Base-by-base conservation (phyloP, 1,284 basidiomycete genomes). In the Crucibulum parvulum region DNA sequence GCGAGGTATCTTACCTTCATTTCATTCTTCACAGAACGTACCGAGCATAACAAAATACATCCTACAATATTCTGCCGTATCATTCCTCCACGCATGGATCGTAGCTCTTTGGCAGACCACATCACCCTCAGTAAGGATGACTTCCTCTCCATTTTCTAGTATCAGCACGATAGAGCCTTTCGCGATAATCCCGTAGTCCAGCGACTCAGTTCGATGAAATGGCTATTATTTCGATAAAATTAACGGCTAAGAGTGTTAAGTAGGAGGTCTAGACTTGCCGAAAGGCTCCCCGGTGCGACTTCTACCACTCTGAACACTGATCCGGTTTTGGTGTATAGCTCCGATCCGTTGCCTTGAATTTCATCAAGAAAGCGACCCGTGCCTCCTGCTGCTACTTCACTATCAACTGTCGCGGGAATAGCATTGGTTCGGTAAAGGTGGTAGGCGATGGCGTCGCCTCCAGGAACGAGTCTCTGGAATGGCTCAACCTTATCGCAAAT, bases 31-130 rank as follows among this genome's bases (percentile, higher is more conserved):
- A 24, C 24, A 24, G 4, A 24, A 24, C 24, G 39, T 34, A 63
- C 64, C 57, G 4, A 65, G 24, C 43, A 57, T 43, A 35, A 65
- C 55, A 45, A 59, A 58, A 37, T 61, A 61, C 15, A 65, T 61
- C 48, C 59, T 38, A 6, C 54, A 56, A 58, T 61, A 65, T 45
- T 65, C 61, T 1, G 50, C 35, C 18, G 56, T 57, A 46, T 65
- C 62, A 54, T 66, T 66, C 50, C 56, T 59, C 64, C 64, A 66
- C 2, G 47, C 37, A 48, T 66, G 64, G 37, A 58, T 56, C 1
- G 64, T 63, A n/a, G 57, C 64, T 11, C 62, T 54, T 50, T 63
- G 62, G 35, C 58, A 51, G 10, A 60, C 50, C 3, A 55, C 56
- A 37, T 63, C 58, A 10, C 64, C 64, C 47, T 58, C 60, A 38